These are phyloP conservation scores for Fusarium bactridioides DNA, from an alignment of 2,329 filamentous ascomycete species.

Conservation along the genomic window DNA sequence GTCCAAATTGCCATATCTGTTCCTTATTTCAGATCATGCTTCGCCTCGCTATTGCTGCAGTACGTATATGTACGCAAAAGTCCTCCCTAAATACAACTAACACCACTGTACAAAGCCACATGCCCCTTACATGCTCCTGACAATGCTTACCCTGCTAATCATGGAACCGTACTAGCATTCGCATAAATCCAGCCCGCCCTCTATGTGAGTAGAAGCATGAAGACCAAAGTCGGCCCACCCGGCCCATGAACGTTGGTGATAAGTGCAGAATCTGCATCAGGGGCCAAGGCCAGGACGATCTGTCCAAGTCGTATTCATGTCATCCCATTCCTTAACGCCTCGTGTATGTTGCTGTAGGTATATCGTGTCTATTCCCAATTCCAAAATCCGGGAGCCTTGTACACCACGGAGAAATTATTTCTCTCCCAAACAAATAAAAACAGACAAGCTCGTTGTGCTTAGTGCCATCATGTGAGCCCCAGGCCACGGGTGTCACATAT, in stretches of 20 bases:
- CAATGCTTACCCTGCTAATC: not conserved
- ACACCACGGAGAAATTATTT: conserved; percentile 11
- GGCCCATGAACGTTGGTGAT: not conserved
- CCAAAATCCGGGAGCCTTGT: conserved; percentile 2
- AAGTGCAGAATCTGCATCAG: not conserved
- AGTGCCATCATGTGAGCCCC: conserved; percentile 19
- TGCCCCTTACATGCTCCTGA: not conserved
- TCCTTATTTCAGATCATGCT: conserved; percentile 7
- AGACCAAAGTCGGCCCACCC: not conserved
- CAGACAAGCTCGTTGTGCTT: not conserved
- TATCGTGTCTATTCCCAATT: conserved; percentile 38
- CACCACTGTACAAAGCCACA: not conserved
- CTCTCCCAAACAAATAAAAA: conserved; percentile 2
- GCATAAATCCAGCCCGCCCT: not conserved
- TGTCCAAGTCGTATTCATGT: conserved; percentile 9
- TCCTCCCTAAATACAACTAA: not conserved
- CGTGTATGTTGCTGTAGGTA: conserved; percentile 43
- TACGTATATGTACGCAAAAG: not conserved
- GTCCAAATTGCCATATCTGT: not conserved
- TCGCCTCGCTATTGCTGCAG: conserved; percentile 9
- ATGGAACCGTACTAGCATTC: not conserved
- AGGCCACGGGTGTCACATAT: conserved; percentile 2
- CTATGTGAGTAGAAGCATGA: conserved; percentile 1
- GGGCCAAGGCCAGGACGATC: not conserved
- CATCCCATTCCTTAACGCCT: conserved; percentile 33